These are phyloP conservation scores for Periconia macrospinosa DNA, from an alignment of 2,329 filamentous ascomycete genomes.

Conservation along the genomic window DNA sequence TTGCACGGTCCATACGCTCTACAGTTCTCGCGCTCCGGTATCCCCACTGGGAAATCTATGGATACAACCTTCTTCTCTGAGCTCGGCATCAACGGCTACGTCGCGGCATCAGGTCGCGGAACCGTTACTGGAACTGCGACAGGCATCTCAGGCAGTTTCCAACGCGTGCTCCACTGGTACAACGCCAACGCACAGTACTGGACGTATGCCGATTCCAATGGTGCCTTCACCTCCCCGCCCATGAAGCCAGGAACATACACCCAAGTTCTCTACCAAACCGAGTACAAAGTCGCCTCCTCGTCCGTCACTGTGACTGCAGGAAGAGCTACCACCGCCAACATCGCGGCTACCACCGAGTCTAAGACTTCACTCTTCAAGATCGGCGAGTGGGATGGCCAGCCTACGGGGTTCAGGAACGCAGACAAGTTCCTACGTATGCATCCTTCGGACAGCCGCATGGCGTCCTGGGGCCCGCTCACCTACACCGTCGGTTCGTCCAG, in stretches of 20 bases:
- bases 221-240: slow-evolving; percentile 63
- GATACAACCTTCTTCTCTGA: slow-evolving; percentile 64
- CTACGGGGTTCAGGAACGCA: slow-evolving; percentile 64
- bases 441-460: slow-evolving; percentile 66
- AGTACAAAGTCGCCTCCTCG: slow-evolving; percentile 57
- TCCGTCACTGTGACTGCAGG: slow-evolving; percentile 53
- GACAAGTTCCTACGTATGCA: slow-evolving; percentile 70
- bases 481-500: slow-evolving; percentile 63
- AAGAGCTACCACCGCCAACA: slow-evolving; percentile 52
- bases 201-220: slow-evolving; percentile 58
- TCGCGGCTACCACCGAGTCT: slow-evolving; percentile 52
- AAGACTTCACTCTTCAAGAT: slow-evolving; percentile 64
- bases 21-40: slow-evolving; percentile 60
- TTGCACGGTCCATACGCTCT: slow-evolving; percentile 68
- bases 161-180: slow-evolving; percentile 66
- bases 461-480: slow-evolving; percentile 60
- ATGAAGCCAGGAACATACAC: slow-evolving; percentile 72
- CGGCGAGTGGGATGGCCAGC: slow-evolving; percentile 65
- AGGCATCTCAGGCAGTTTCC: slow-evolving; percentile 55
- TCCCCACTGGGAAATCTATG: slow-evolving; percentile 49
- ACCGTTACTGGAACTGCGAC: slow-evolving; percentile 63
- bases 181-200: slow-evolving; percentile 67
- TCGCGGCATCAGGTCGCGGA: slow-evolving; percentile 59
- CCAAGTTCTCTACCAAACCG: slow-evolving; percentile 66
- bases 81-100: slow-evolving; percentile 61